Evolutionary conservation across 148 eudicot genomes (phyloP).

Genomic region (Cornus kousa): DNA sequence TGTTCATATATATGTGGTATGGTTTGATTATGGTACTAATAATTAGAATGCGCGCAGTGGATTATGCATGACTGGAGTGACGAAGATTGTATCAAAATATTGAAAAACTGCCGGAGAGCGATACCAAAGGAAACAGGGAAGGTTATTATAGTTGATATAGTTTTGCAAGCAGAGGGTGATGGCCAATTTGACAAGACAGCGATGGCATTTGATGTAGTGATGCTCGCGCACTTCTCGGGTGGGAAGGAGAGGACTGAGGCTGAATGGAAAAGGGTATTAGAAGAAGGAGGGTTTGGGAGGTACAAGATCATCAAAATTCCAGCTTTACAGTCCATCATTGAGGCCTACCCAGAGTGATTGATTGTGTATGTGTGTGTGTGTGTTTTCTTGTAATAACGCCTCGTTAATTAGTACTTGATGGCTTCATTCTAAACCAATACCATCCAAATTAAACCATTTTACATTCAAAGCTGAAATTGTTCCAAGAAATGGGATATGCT

Average conservation of each 20-base stretch:
- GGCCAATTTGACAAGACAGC: conserved; percentile 10
- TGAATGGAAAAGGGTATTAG: conserved; percentile 29
- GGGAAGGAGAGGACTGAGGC: conserved; percentile 32
- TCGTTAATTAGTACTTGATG: no score
- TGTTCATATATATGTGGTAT: no score
- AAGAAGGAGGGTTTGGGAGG: conserved; percentile 25
- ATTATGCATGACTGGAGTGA: conserved; percentile 35
- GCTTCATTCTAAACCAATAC: no score
- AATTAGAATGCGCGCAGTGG: conserved; percentile 7
- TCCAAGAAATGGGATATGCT: no score
- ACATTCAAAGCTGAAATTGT: no score
- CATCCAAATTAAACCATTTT: no score
- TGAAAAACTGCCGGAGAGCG: conserved; percentile 34
- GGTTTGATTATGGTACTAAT: no score
- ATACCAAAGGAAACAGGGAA: conserved; percentile 29
- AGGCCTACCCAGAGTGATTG: conserved; percentile 11
- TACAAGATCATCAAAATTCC: conserved; percentile 22
- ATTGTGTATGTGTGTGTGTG: no score
- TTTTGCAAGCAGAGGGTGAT: conserved; percentile 17
- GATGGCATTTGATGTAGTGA: conserved; percentile 20
- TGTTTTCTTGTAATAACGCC: no score
- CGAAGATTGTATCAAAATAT: conserved; percentile 33
- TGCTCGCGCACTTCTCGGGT: conserved; percentile 2
- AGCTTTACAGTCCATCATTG: conserved; percentile 23
- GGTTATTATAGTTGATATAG: conserved; percentile 29